Conservation (phyloP, 2,329 filamentous ascomycete genomes). For the Exophiala xenobiotica region DNA sequence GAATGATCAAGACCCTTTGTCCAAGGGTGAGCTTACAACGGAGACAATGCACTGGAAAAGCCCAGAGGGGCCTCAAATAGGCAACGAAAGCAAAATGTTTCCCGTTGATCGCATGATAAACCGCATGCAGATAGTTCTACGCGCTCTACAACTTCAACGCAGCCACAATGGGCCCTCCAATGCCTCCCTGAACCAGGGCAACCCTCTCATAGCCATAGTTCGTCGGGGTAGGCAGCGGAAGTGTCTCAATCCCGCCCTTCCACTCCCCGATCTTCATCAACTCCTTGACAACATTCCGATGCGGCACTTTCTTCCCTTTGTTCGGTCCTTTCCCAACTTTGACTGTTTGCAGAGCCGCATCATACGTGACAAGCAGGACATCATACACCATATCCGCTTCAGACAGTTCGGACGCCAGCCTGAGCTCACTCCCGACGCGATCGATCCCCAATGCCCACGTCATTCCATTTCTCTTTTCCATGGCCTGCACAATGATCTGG, state of each 20-base stretch:
- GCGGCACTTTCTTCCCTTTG: constrained; percentile 24
- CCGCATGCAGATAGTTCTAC: neutral
- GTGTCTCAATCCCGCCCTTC: constrained; percentile 16
- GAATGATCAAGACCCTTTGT: no score
- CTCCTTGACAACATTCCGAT: constrained; percentile 25
- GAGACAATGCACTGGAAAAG: no score
- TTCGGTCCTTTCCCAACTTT: constrained; percentile 24
- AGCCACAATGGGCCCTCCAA: constrained; percentile 23
- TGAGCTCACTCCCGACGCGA: constrained; percentile 17
- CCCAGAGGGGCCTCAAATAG: no score
- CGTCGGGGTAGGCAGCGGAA: constrained; percentile 10
- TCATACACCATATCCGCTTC: constrained; percentile 22
- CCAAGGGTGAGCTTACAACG: no score
- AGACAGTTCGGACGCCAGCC: constrained; percentile 15
- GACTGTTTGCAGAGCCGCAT: constrained; percentile 16
- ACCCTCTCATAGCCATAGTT: constrained; percentile 22
- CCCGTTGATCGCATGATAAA: no score
- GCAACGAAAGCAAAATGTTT: no score
- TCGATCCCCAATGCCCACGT: constrained; percentile 19
- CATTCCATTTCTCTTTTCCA: constrained; percentile 20
- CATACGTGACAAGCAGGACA: constrained; percentile 20
- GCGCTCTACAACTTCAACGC: constrained; percentile 14
- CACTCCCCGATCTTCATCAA: constrained; percentile 25
- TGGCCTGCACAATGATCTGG: constrained; percentile 18
- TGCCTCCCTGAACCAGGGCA: constrained; percentile 19